Conservation (phyloP, 345 rosid species). For the Salix dunnii region DNA sequence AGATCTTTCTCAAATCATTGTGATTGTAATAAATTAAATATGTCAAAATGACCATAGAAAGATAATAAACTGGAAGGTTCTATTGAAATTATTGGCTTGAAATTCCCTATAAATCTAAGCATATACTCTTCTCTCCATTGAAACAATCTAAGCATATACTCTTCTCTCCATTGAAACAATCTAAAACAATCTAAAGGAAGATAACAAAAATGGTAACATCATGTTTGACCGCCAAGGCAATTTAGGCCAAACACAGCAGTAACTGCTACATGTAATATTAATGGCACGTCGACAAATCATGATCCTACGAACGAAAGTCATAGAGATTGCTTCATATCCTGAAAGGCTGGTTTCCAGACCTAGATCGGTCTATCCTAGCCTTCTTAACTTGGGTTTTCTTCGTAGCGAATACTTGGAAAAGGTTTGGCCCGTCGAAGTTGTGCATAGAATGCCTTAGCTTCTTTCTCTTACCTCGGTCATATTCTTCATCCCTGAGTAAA, state of each 20-base stretch:
- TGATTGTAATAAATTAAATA: too few relatives aligned
- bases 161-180: too few relatives aligned
- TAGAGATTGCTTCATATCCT: constrained; percentile 41
- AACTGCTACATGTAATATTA: constrained; percentile 8
- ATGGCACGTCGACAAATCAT: constrained; percentile 20
- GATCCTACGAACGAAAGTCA: background rate
- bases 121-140: too few relatives aligned
- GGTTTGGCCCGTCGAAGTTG: constrained; percentile 57
- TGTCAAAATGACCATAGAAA: too few relatives aligned
- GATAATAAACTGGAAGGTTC: too few relatives aligned
- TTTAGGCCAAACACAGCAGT: constrained; percentile 1
- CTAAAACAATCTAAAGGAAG: too few relatives aligned
- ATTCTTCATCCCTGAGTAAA: constrained; percentile 77
- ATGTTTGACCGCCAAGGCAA: background rate
- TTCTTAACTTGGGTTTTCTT: constrained; percentile 43
- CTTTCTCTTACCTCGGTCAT: constrained; percentile 90
- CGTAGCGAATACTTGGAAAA: constrained; percentile 63
- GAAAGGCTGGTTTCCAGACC: constrained; percentile 44
- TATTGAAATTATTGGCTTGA: too few relatives aligned
- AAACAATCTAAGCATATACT: too few relatives aligned
- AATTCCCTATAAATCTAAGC: too few relatives aligned
- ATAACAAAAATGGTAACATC: background rate
- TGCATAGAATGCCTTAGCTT: constrained; percentile 50
- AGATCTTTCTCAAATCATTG: too few relatives aligned
- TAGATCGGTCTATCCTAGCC: constrained; percentile 28